Evolutionary conservation across 768 basidiomycete genomes (phyloP), one percentile per base, ranked within the genome.

Genomic region (Strobilomyces echinocephalus): DNA sequence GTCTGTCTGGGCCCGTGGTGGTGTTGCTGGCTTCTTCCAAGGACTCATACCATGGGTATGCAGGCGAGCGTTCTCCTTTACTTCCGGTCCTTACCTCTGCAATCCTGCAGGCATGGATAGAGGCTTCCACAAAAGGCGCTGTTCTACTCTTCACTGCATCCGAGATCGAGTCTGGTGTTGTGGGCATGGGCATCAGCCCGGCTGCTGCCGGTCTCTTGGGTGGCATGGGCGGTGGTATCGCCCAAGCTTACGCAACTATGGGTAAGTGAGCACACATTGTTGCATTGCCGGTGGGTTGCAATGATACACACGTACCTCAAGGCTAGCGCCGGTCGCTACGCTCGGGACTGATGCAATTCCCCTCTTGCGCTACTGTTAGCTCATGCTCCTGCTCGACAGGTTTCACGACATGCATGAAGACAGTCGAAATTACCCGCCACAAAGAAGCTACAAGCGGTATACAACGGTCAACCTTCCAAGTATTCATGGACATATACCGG

Each of bases 391-490:
- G 43, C 40, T 15, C 45, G 50, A 38, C 60, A 97, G 94, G 95
- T 63, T 93, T 98, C 76, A 95, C 93, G 73, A 97, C 95, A 40
- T 97, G 93, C 73, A 99, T 99, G 97, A 99, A 99, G 75, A 99
- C 97, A 20, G 97, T 83, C 58, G 94, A 95, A 72, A 98, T 98
- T 60, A 97, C 95, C 45, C 87, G 95, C 62, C 88, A 90, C 66
- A 99, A 99, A 73, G 88, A 91, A 62, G 89, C 85, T 21, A 83
- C 87, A 15, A 70, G 80, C 28, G 97, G 97, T 38, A 79, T 85
- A 39, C 87, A 91, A 67, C 91, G 93, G 11, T 91, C 89, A 49
- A 98, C 95, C 2, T 95, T 91, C 85, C 87, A 87, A 41, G 86
- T 98, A 46, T 99, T 98, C 67, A 84, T 78, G 59, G 95, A 98